These are phyloP conservation scores for Ananas comosus DNA, from an alignment of 176 grass and related monocot genomes.

Conservation along the genomic window DNA sequence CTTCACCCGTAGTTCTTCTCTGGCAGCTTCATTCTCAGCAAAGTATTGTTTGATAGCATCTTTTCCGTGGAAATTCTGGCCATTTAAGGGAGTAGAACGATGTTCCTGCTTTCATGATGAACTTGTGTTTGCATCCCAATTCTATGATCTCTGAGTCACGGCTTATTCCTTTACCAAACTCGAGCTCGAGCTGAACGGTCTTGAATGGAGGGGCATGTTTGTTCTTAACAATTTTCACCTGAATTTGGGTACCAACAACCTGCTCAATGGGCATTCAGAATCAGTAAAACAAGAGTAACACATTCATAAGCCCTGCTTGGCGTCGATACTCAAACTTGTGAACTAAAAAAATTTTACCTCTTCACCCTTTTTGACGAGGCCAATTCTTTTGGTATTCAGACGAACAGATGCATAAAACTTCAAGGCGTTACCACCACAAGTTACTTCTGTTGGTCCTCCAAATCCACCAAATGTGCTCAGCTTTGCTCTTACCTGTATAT, in stretches of 20 bases:
- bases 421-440: conserved; percentile 80
- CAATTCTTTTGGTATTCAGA: conserved; percentile 74
- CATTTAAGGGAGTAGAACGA: conserved; percentile 46
- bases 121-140: conserved; percentile 58
- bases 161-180: conserved; percentile 83
- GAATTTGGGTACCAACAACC: conserved; percentile 67
- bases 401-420: conserved; percentile 97
- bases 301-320: too few relatives aligned
- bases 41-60: conserved; percentile 47
- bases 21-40: conserved; percentile 30
- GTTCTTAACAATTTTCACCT: conserved; percentile 94
- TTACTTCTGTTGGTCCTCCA: conserved; percentile 86
- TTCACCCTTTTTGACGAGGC: conserved; percentile 87
- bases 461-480: conserved; percentile 84
- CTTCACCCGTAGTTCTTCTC: conserved; percentile 51
- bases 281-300: neutral
- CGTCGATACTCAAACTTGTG: too few relatives aligned
- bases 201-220: conserved; percentile 92
- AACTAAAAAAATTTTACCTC: conserved; percentile 42
- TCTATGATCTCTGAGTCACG: conserved; percentile 73
- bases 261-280: conserved; percentile 8
- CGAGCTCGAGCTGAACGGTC: conserved; percentile 66
- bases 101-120: conserved; percentile 32
- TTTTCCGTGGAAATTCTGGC: conserved; percentile 43
- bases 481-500: conserved; percentile 64